Evolutionary conservation across 768 basidiomycete genomes (phyloP).

Genomic region (Amanita jacksonii): DNA sequence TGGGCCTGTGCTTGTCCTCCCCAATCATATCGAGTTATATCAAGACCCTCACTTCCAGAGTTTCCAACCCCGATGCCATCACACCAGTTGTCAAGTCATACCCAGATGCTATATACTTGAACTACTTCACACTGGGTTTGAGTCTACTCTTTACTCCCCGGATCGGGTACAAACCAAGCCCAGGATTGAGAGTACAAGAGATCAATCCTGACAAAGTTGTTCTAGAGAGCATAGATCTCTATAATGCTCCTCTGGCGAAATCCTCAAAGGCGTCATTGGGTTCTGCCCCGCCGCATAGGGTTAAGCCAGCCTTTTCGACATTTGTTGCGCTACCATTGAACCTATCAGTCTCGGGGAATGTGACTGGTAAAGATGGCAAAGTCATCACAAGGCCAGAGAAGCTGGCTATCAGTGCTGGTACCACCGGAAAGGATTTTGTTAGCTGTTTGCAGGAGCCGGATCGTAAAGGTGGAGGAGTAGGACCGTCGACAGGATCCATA

Average conservation of each 20-base stretch:
- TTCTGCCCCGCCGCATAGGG: constrained; percentile 28
- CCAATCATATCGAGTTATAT: constrained; percentile 34
- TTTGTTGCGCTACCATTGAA: constrained; percentile 41
- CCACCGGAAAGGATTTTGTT: constrained; percentile 76
- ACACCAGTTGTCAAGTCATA: constrained; percentile 71
- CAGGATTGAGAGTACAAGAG: constrained; percentile 33
- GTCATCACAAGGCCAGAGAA: constrained; percentile 24
- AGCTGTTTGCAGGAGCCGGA: constrained; percentile 71
- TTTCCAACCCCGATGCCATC: constrained; percentile 13
- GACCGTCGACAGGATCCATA: constrained; percentile 76
- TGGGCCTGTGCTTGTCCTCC: constrained; percentile 46
- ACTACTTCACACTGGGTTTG: constrained; percentile 70
- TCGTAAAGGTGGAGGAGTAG: constrained; percentile 84
- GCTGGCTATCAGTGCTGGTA: constrained; percentile 36
- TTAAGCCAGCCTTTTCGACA: constrained; percentile 46
- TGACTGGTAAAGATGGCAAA: constrained; percentile 29
- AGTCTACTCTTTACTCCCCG: constrained; percentile 70
- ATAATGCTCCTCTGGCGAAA: constrained; percentile 42
- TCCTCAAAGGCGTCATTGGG: constrained; percentile 15
- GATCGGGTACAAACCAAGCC: constrained; percentile 50
- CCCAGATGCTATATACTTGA: constrained; percentile 79
- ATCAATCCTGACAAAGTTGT: constrained; percentile 39
- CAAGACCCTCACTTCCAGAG: constrained; percentile 20
- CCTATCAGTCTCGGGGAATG: constrained; percentile 19
- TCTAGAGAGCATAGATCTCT: constrained; percentile 62